These are phyloP conservation scores for Elongisporangium anandrum DNA, from an alignment of 352 stramenopile genomes.

Conservation along the genomic window DNA sequence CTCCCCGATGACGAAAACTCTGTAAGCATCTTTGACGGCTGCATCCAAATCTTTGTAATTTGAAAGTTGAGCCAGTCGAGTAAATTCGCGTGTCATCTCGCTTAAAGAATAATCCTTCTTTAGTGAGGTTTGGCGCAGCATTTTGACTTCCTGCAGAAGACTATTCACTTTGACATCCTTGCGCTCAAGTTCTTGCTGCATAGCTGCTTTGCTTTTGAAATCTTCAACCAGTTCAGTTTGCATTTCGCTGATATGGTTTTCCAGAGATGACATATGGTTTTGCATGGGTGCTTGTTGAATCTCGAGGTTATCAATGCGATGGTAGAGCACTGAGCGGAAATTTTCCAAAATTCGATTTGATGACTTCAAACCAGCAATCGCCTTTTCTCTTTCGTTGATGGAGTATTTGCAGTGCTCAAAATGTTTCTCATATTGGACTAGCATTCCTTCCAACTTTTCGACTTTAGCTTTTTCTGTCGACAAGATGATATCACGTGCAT, in stretches of 20 bases:
- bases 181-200: conserved; percentile 55
- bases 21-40: conserved; percentile 79
- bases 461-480: conserved; percentile 69
- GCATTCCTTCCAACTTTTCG: conserved; percentile 49
- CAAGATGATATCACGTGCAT: conserved; percentile 65
- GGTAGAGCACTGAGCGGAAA: conserved; percentile 73
- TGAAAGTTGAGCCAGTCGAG: conserved; percentile 60
- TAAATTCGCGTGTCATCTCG: conserved; percentile 78
- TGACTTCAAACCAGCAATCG: conserved; percentile 57
- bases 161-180: conserved; percentile 80
- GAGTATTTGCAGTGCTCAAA: conserved; percentile 65
- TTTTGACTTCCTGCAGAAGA: conserved; percentile 70
- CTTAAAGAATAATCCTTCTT: conserved; percentile 79
- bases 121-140: conserved; percentile 59
- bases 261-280: conserved; percentile 45
- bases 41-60: conserved; percentile 79
- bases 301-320: conserved; percentile 74
- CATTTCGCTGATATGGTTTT: conserved; percentile 73
- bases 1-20: conserved; percentile 69
- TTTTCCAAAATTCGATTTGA: conserved; percentile 79
- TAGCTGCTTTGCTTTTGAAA: conserved; percentile 55
- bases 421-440: conserved; percentile 69
- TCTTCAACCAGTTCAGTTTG: conserved; percentile 72
- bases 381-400: conserved; percentile 70
- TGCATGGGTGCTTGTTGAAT: conserved; percentile 69